Conservation (phyloP, 1,139 yeast species). For the Wickerhamiella infanticola region DNA sequence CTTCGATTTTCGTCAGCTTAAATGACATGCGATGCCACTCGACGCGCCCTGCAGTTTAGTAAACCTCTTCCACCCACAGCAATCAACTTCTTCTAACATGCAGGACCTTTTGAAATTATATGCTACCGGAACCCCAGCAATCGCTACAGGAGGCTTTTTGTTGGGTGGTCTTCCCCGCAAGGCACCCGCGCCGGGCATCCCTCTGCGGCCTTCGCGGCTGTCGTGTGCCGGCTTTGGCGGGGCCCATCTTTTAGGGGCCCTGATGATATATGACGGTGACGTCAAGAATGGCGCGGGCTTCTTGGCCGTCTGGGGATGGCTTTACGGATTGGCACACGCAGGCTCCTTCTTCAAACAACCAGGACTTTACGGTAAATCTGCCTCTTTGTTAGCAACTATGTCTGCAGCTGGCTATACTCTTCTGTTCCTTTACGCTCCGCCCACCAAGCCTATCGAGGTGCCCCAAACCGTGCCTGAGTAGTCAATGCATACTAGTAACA, state of each 20-base stretch:
- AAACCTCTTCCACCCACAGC: not conserved
- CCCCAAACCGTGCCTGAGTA: not conserved
- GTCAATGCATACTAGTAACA: no score
- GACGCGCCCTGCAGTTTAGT: not conserved
- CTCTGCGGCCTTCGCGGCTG: slow-evolving; percentile 32
- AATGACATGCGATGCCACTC: not conserved
- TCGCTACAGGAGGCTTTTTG: slow-evolving; percentile 8
- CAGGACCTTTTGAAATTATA: not conserved
- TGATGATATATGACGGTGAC: slow-evolving; percentile 70
- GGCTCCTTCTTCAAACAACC: slow-evolving; percentile 36
- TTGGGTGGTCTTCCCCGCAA: slow-evolving; percentile 9
- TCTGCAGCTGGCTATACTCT: slow-evolving; percentile 13
- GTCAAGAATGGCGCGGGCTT: slow-evolving; percentile 77
- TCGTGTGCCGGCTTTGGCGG: slow-evolving; percentile 47
- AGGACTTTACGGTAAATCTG: slow-evolving; percentile 8
- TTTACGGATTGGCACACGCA: slow-evolving; percentile 66
- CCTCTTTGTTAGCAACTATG: slow-evolving; percentile 8
- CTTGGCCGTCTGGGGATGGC: slow-evolving; percentile 69
- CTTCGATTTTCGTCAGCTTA: not conserved
- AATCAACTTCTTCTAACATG: not conserved
- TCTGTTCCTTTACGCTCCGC: slow-evolving; percentile 8
- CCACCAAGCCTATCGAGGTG: not conserved
- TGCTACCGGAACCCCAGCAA: slow-evolving; percentile 12
- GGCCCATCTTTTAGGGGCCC: slow-evolving; percentile 55
- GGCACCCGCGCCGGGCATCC: slow-evolving; percentile 15